Evolutionary conservation across 139 green algal species (phyloP).

Genomic region (Chlamydomonas schloesseri): DNA sequence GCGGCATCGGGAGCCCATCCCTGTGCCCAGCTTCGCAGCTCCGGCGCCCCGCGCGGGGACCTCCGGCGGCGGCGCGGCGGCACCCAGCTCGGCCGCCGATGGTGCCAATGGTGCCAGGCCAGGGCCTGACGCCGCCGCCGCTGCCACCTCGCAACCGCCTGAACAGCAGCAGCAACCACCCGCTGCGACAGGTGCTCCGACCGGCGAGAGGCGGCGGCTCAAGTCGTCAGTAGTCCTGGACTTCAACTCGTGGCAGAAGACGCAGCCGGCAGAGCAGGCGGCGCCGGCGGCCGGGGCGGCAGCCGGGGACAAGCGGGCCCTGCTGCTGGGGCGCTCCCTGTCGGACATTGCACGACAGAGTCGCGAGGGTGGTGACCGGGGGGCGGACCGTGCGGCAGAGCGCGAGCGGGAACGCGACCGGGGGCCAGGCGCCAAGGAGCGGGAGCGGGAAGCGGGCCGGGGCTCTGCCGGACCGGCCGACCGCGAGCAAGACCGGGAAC

Average conservation of each 20-base stretch:
- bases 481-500: neutral
- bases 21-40: constrained; percentile 3
- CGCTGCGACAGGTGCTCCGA: neutral
- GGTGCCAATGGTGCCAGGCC: too few species aligned
- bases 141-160: neutral
- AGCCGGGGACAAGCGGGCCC: neutral
- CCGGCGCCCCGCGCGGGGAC: neutral
- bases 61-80: too few species aligned
- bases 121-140: too few species aligned
- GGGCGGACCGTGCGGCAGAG: neutral
- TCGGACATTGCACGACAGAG: neutral
- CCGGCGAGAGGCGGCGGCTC: neutral
- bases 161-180: neutral
- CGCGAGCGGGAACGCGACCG: neutral
- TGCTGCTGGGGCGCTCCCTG: constrained; percentile 1
- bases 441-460: neutral
- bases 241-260: neutral
- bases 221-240: constrained; percentile 27
- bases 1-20: constrained; percentile 23
- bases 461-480: constrained; percentile 1
- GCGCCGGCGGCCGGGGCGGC: neutral
- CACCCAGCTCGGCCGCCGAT: neutral
- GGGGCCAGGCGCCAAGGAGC: neutral
- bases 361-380: neutral
- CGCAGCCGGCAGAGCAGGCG: neutral